Conservation (phyloP, 345 rosid species). For the Populus ilicifolia region DNA sequence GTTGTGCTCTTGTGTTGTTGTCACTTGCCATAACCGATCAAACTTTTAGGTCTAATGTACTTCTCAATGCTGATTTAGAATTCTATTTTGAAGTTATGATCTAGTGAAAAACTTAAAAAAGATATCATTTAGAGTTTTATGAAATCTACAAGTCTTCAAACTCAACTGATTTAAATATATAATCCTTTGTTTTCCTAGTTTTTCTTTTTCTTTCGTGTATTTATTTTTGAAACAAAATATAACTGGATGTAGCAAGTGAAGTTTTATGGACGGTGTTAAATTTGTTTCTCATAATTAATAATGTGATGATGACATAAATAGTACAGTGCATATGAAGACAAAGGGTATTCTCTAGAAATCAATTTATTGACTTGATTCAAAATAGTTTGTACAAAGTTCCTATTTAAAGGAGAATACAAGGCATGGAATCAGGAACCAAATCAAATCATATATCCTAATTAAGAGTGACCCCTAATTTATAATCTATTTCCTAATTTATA, state of each 20-base stretch:
- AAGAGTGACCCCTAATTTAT: too few relatives aligned
- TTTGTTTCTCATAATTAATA: background rate
- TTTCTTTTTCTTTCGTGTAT: background rate
- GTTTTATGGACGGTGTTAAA: background rate
- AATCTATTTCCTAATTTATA: too few relatives aligned
- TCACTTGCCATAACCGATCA: background rate
- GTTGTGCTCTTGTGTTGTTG: background rate
- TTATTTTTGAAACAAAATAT: background rate
- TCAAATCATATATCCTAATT: too few relatives aligned
- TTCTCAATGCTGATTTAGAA: background rate
- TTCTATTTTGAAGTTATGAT: background rate
- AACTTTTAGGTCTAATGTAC: background rate
- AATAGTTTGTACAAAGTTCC: too few relatives aligned
- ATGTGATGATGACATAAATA: background rate
- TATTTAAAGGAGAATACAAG: too few relatives aligned
- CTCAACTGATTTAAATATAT: background rate
- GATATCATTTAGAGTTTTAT: background rate
- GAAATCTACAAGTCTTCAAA: background rate
- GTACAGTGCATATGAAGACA: background rate
- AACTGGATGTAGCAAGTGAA: background rate
- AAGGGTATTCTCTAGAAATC: too few relatives aligned
- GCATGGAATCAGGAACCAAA: too few relatives aligned
- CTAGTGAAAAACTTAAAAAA: background rate
- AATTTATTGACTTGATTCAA: too few relatives aligned
- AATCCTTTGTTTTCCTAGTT: background rate